Base-by-base conservation (phyloP, 73 alveolate genomes). In the Vitrella brassicaformis region DNA sequence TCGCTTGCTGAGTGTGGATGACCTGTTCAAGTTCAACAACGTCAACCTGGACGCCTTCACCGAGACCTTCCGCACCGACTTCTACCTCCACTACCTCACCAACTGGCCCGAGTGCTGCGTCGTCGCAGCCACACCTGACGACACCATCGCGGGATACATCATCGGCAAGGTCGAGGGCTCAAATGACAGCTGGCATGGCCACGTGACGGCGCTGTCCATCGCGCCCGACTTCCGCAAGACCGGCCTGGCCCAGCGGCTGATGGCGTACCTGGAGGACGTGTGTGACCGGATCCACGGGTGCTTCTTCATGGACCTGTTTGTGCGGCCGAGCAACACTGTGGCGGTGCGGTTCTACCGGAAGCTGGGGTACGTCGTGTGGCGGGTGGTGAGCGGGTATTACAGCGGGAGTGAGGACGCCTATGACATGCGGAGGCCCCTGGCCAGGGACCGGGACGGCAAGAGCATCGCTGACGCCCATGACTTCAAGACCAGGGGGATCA, bases 131-230 rank as follows among this genome's bases (percentile, higher is more conserved):
- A 87, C 90, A 75, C 72, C 90, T 46, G 86, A 79, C 71, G 93
- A 95, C 28, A 82, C 81, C 90, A 85, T 94, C 67, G 93, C 93
- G 66, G 98, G 97, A 26, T 94, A 94, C 80, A 79, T 94, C 39
- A 73, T 94, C 30, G 98, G 98, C 0, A 94, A 94, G 78, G 98
- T 94, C 1, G 98, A 91, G 78, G 97, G 97, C 46, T 93, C 83
- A 67, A 85, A 87, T 39, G 86, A 79, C 32, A 87, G 89, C 81
- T 94, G 98, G 98, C 98, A 94, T 75, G 98, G 98, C 29, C 98
- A 94, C 80, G 97, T 91, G 64, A 80, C 97, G 28, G 98, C 98
- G 9, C 93, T 94, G 46, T 90, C 98, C n/a, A 97, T 94, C 0
- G 98, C 97, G 1, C 97, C 98, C 0, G 90, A 94, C 80, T 91